These are phyloP conservation scores for Camellia oleifera DNA, from an alignment of 179 eudicot species.

Conservation along the genomic window DNA sequence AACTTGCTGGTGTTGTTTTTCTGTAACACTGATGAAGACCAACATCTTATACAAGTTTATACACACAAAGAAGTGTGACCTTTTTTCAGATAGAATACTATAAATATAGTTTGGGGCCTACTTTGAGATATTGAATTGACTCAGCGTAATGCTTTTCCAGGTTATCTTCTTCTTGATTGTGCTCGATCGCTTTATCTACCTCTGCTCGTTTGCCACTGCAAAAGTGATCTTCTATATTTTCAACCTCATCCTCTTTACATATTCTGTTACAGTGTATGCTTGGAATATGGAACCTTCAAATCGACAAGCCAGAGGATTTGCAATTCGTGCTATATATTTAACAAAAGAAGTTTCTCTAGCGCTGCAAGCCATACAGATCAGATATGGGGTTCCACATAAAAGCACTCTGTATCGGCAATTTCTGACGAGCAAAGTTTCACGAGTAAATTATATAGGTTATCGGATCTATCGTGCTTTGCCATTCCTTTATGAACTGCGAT, in stretches of 20 bases:
- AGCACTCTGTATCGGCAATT: conserved; percentile 96
- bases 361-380: conserved; percentile 93
- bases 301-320: conserved; percentile 68
- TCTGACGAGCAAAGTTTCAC: conserved; percentile 82
- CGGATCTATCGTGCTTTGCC: conserved; percentile 96
- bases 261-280: conserved; percentile 83
- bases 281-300: conserved; percentile 84
- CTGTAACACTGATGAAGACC: not conserved
- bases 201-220: conserved; percentile 91
- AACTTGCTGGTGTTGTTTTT: not conserved
- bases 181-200: conserved; percentile 92
- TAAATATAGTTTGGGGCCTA: too few species aligned
- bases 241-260: conserved; percentile 87
- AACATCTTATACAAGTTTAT: not conserved
- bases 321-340: conserved; percentile 86
- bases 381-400: conserved; percentile 92
- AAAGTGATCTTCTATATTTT: conserved; percentile 88
- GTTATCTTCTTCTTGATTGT: conserved; percentile 94
- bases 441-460: conserved; percentile 79
- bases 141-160: conserved; percentile 49
- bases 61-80: not conserved
- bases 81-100: too few species aligned
- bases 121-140: too few species aligned
- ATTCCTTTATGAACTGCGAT: conserved; percentile 90
- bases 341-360: conserved; percentile 90